Percentiles rank a stretch among this genome's conserved stretches.
Evolutionary conservation across 345 rosid species (phyloP).

Genomic region (Populus simonii): DNA sequence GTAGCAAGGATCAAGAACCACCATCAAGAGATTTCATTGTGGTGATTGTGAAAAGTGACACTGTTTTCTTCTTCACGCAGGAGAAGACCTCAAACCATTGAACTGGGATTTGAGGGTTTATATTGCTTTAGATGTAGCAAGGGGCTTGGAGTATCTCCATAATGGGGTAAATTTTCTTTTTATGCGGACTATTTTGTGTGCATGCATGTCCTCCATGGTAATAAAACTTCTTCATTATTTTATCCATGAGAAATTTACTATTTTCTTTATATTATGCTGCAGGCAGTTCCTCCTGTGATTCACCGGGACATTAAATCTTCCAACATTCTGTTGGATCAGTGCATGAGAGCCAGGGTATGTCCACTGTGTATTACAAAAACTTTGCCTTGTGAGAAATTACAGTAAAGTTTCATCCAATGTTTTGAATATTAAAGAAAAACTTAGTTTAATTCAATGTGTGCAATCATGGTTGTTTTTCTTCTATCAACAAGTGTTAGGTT

Average conservation of each 20-base stretch:
- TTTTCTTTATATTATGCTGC: conserved; percentile 14
- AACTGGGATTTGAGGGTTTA: conserved; percentile 84
- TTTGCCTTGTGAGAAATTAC: not conserved
- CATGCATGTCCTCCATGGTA: not conserved
- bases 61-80: conserved; percentile 35
- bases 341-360: conserved; percentile 92
- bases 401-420: not conserved
- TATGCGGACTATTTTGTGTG: not conserved
- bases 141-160: conserved; percentile 98
- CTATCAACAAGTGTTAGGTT: not conserved
- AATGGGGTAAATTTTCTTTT: conserved; percentile 67
- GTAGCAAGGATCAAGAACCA: not conserved
- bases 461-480: not conserved
- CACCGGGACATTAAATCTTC: conserved; percentile 96
- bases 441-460: too few species aligned
- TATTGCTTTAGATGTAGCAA: conserved; percentile 87
- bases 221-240: not conserved
- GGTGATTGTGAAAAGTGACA: not conserved
- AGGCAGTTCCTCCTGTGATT: conserved; percentile 98
- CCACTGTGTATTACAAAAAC: not conserved
- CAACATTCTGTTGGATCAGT: conserved; percentile 89
- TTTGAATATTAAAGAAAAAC: not conserved
- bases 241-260: not conserved
- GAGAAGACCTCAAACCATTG: conserved; percentile 52
- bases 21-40: not conserved